Percentiles rank a stretch among this genome's conserved stretches.
Evolutionary conservation across 768 basidiomycete genomes (phyloP).

Genomic region (Heimioporus sp.): DNA sequence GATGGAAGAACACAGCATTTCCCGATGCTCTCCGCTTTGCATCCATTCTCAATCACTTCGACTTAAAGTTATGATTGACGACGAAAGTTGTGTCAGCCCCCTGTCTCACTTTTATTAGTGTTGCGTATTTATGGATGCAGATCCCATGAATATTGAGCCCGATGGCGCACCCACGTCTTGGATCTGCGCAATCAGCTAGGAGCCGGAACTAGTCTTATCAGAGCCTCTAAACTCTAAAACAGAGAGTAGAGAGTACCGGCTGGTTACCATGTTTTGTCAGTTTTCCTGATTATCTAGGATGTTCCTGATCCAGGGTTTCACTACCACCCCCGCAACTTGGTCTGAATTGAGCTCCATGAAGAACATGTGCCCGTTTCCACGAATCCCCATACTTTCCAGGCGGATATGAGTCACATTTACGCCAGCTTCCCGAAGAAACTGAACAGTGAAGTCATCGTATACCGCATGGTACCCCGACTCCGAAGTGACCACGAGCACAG

Average conservation of each 20-base stretch:
- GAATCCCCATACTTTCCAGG: conserved; percentile 43
- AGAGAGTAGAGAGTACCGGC: too few species aligned
- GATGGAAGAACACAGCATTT: neutral
- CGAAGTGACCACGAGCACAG: conserved; percentile 47
- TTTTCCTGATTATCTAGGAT: conserved; percentile 3
- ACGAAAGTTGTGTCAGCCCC: too few species aligned
- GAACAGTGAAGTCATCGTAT: conserved; percentile 46
- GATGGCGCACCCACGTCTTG: too few species aligned
- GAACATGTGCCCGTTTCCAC: conserved; percentile 56
- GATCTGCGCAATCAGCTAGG: too few species aligned
- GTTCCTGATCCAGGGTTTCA: conserved; percentile 38
- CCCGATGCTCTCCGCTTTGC: too few species aligned
- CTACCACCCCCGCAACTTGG: conserved; percentile 40
- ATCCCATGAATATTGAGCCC: too few species aligned
- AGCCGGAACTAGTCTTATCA: too few species aligned
- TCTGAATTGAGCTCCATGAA: conserved; percentile 52
- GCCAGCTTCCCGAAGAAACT: conserved; percentile 44
- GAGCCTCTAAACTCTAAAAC: too few species aligned
- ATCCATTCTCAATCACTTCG: neutral
- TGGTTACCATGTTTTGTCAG: neutral
- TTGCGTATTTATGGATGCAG: too few species aligned
- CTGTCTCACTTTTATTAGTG: too few species aligned
- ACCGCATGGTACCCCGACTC: conserved; percentile 50
- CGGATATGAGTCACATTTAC: conserved; percentile 42
- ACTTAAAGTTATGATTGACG: too few species aligned